Evolutionary conservation across 202 grass and related monocot genomes (phyloP).

Genomic region (Saccharum hybrid): DNA sequence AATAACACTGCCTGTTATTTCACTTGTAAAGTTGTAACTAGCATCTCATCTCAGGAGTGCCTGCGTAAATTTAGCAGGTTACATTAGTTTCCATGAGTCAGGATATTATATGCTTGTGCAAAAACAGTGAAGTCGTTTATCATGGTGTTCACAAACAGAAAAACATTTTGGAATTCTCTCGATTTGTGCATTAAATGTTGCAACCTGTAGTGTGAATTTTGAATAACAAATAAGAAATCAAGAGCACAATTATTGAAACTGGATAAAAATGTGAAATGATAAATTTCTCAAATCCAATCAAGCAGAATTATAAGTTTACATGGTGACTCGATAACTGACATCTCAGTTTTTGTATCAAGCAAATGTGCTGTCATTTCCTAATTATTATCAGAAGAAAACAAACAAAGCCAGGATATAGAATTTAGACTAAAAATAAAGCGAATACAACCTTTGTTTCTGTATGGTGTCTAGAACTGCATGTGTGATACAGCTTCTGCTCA

Average conservation of each 20-base stretch:
- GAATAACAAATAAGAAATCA: constrained; percentile 4
- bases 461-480: not conserved
- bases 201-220: not conserved
- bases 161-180: constrained; percentile 9
- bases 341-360: constrained; percentile 6
- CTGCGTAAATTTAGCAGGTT: constrained; percentile 34
- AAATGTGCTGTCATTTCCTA: not conserved
- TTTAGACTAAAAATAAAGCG: constrained; percentile 4
- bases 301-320: not conserved
- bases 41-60: not conserved
- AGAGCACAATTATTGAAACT: not conserved
- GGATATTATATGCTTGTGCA: constrained; percentile 21
- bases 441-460: not conserved
- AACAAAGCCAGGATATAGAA: not conserved
- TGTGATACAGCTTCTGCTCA: not conserved
- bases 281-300: not conserved
- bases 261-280: constrained; percentile 5
- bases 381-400: constrained; percentile 4
- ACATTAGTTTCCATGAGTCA: constrained; percentile 9
- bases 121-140: constrained; percentile 23
- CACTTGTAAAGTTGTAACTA: constrained; percentile 17
- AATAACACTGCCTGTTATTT: constrained; percentile 30
- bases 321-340: not conserved
- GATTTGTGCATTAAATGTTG: constrained; percentile 21
- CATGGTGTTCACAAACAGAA: constrained; percentile 7